Percentiles rank a stretch among this genome's conserved stretches.
These are phyloP conservation scores for Liquidambar formosana DNA, from an alignment of 164 flowering plant species.

Conservation along the genomic window DNA sequence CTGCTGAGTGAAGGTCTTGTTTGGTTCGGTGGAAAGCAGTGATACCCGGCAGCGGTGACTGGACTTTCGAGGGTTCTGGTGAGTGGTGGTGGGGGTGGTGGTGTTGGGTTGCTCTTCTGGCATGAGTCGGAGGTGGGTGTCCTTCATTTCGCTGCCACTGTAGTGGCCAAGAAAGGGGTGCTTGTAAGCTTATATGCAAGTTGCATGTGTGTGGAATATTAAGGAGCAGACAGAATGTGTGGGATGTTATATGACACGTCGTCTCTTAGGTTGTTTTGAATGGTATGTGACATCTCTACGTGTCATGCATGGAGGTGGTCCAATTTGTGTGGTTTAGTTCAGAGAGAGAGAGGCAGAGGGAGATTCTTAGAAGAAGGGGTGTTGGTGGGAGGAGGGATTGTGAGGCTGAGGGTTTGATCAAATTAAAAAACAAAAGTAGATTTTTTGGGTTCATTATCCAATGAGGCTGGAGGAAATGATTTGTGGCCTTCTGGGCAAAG, in stretches of 20 bases:
- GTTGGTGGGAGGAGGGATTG: too few relatives aligned
- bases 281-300: conserved; percentile 34
- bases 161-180: too few relatives aligned
- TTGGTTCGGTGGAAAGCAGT: background rate
- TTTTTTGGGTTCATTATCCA: too few relatives aligned
- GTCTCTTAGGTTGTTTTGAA: conserved; percentile 22
- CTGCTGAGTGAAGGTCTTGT: too few relatives aligned
- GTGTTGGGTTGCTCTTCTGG: too few relatives aligned
- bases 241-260: conserved; percentile 37
- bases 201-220: too few relatives aligned
- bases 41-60: background rate
- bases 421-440: too few relatives aligned
- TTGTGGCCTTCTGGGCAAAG: too few relatives aligned
- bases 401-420: conserved; percentile 3
- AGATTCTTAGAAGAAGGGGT: background rate
- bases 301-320: conserved; percentile 17
- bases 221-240: conserved; percentile 11
- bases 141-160: too few relatives aligned
- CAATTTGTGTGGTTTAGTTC: conserved; percentile 22
- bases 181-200: too few relatives aligned
- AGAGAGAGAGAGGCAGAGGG: background rate
- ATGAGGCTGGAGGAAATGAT: too few relatives aligned
- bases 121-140: too few relatives aligned
- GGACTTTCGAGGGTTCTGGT: background rate
- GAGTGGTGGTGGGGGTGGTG: background rate